Evolutionary conservation across 2,329 filamentous ascomycete species (phyloP), one percentile per base, ranked within the genome.

Genomic region (Colletotrichum lentis): DNA sequence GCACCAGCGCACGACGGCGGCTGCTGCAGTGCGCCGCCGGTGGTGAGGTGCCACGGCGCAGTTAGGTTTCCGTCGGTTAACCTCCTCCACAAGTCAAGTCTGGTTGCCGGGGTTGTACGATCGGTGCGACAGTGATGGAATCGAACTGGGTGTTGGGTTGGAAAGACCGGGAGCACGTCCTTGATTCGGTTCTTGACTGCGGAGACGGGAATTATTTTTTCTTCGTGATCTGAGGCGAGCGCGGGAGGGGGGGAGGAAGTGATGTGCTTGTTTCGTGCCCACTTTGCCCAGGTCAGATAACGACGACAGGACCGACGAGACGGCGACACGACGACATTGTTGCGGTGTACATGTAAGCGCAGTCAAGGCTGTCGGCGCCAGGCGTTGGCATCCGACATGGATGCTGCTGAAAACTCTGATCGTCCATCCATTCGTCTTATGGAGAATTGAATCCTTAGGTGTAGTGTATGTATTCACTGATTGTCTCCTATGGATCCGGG

Each of bases 41-140:
- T 56, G 61, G 49, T 55, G 55, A 68, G 49, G 47, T 47, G 62
- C 35, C 20, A 44, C 46, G 39, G 14, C 55, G 31, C 35, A 37
- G 31, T 20, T 10, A 35, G 7, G 31, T 35, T 35, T 27, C 57
- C 43, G 35, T 37, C 52, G 57, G 64, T 22, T 56, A 22, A 7
- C 31, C 31, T 62, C 55, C 62, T 64, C 60, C 60, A 49, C 64
- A 64, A 54, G 49, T 43, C 64, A 64, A 54, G 49, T 43, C 62
- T 37, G 66, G 66, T 69, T 69, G 66, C 66, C 44, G 31, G 66
- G 66, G 66, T 65, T 61, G 55, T 69, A 44, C 62, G 66, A 69
- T 65, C 55, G 62, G 62, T 35, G 31, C 31, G 31, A 35, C 31
- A 35, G 31, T 39, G 55, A 56, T 68, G 44, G 24, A 68, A 56